phyloP scores from a whole-genome alignment of 345 rosid species.

The Pistacia atlantica region DNA sequence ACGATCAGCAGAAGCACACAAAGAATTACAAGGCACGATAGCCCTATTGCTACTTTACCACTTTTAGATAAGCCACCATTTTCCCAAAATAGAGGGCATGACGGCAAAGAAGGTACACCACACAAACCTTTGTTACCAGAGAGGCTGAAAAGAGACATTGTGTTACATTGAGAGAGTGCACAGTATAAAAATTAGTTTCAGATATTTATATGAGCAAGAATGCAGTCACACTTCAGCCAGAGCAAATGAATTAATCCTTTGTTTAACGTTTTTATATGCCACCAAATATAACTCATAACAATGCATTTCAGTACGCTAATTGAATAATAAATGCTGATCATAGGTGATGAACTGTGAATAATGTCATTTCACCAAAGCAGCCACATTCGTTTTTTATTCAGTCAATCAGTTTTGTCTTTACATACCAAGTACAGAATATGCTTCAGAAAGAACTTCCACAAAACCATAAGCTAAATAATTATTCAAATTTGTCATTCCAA shows the following conservation, averaged over 20 bases:
- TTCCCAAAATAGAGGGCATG: constrained; percentile 84
- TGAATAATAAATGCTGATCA: not conserved
- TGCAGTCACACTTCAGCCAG: not conserved
- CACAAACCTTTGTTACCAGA: constrained; percentile 93
- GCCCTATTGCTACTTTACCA: constrained; percentile 69
- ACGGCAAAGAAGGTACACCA: constrained; percentile 74
- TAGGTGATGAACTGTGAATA: not conserved
- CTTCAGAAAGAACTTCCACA: not conserved
- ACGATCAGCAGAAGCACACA: constrained; percentile 44
- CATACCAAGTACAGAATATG: not conserved
- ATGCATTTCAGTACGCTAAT: not conserved
- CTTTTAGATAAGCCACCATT: constrained; percentile 84
- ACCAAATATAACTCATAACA: not conserved
- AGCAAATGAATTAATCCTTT: not conserved
- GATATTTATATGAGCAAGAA: not conserved
- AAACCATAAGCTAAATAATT: not conserved
- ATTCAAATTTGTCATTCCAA: not conserved
- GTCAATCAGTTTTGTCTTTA: not conserved
- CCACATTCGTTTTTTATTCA: not conserved
- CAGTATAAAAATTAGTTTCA: not conserved
- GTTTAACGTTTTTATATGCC: not conserved
- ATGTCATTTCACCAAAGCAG: not conserved
- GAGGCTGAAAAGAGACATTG: constrained; percentile 53
- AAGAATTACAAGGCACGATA: constrained; percentile 54
- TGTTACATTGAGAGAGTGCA: not conserved